Percentiles rank a stretch among this genome's conserved stretches.
These are phyloP conservation scores for Colletotrichum sp. DNA, from an alignment of 2,329 filamentous ascomycete genomes.

Conservation along the genomic window DNA sequence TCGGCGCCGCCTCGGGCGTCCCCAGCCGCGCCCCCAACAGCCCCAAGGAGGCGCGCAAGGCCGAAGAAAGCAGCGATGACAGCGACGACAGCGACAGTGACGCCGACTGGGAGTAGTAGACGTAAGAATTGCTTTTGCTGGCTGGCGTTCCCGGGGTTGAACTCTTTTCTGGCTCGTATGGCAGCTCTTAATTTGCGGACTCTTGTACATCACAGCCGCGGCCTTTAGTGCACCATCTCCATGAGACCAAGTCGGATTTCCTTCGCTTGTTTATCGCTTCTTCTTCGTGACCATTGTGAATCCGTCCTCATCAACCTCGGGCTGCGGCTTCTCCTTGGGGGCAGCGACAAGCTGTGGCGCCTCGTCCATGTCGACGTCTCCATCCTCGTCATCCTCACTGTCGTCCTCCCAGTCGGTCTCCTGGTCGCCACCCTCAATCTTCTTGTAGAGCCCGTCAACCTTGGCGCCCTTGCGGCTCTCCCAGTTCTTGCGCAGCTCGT, in stretches of 20 bases:
- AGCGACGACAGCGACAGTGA: slow-evolving; percentile 70
- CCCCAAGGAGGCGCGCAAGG: slow-evolving; percentile 61
- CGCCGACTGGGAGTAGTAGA: slow-evolving; percentile 78
- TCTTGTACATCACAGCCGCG: slow-evolving; percentile 77
- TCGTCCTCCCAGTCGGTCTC: slow-evolving; percentile 69
- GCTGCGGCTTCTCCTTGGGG: slow-evolving; percentile 67
- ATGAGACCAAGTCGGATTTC: slow-evolving; percentile 2
- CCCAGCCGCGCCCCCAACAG: slow-evolving; percentile 78
- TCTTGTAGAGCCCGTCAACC: slow-evolving; percentile 58
- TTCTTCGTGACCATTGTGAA: slow-evolving; percentile 78
- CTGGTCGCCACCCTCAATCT: slow-evolving; percentile 58
- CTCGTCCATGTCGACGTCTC: slow-evolving; percentile 72
- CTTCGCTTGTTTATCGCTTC: slow-evolving; percentile 55
- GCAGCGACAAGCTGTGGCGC: slow-evolving; percentile 65
- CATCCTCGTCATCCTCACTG: slow-evolving; percentile 58
- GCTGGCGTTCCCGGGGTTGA: slow-evolving; percentile 22
- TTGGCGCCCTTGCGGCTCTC: slow-evolving; percentile 64
- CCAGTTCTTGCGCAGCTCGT: slow-evolving; percentile 68
- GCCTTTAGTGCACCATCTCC: slow-evolving; percentile 4
- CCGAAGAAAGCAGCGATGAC: slow-evolving; percentile 69
- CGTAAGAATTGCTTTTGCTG: slow-evolving; percentile 3
- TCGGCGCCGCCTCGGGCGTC: slow-evolving; percentile 77
- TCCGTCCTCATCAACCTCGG: slow-evolving; percentile 81
- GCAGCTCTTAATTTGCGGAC: slow-evolving; percentile 68
- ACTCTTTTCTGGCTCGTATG: slow-evolving; percentile 11